A percentile compares a stretch with the other conserved stretches of the same genome.
Evolutionary conservation across 495 filamentous ascomycete species (phyloP).

Genomic region (Tuber umbilicatum): DNA sequence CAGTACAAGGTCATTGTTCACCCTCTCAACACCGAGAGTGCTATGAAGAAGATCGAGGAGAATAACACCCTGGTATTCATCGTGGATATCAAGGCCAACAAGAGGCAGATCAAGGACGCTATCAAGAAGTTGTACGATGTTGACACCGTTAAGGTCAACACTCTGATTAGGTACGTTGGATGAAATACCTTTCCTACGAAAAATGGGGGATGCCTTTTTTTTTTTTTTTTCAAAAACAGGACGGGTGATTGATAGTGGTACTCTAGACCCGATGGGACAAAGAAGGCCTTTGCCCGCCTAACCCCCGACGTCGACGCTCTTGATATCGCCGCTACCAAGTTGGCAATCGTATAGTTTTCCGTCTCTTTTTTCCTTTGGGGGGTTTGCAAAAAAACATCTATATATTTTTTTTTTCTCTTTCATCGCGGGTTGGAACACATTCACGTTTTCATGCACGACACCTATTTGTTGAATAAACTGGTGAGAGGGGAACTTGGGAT

Average conservation of each 20-base stretch:
- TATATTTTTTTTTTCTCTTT: slow-evolving; percentile 11
- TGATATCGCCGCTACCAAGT: slow-evolving; percentile 98
- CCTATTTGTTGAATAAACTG: background rate
- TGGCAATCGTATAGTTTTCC: slow-evolving; percentile 78
- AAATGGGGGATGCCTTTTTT: background rate
- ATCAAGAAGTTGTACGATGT: slow-evolving; percentile 99
- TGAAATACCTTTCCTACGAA: background rate
- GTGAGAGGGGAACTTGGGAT: background rate
- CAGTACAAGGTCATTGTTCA: slow-evolving; percentile 82
- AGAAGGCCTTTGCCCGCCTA: slow-evolving; percentile 96
- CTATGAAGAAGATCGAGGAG: slow-evolving; percentile 99
- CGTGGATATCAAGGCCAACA: slow-evolving; percentile 96
- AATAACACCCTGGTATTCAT: slow-evolving; percentile 99
- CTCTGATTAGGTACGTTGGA: slow-evolving; percentile 74
- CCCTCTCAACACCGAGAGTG: slow-evolving; percentile 93
- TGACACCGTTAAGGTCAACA: slow-evolving; percentile 97
- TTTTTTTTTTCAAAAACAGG: background rate
- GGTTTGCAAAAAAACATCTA: background rate
- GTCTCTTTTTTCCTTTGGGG: background rate
- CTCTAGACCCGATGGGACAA: slow-evolving; percentile 79
- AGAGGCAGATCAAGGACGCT: slow-evolving; percentile 97
- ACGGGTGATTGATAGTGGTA: slow-evolving; percentile 11
- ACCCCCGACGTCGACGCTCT: slow-evolving; percentile 96
- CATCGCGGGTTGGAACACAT: slow-evolving; percentile 1
- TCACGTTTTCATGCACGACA: background rate